Conservation (phyloP, 148 eudicot species). For the Euryodendron excelsum region DNA sequence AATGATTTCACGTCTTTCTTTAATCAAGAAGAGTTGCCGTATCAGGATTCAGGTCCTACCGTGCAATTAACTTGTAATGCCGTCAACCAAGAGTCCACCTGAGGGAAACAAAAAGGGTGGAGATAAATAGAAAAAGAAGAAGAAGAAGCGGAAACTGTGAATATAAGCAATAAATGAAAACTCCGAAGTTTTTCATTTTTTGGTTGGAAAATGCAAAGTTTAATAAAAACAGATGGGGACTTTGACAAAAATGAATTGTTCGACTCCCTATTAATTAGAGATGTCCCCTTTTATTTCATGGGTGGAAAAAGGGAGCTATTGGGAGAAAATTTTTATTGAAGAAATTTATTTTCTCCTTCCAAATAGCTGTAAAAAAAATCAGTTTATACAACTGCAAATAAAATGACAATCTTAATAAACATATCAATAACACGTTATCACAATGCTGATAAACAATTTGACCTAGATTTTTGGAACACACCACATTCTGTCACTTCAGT, state of each 20-base stretch:
- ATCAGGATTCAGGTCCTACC: constrained; percentile 33
- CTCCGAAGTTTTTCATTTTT: too few relatives aligned
- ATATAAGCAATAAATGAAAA: too few relatives aligned
- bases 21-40: constrained; percentile 25
- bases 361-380: not conserved
- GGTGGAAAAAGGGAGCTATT: too few relatives aligned
- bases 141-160: not conserved
- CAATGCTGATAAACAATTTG: not conserved
- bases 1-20: constrained; percentile 7
- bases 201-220: too few relatives aligned
- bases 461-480: too few relatives aligned
- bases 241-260: not conserved
- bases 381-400: not conserved
- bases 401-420: too few relatives aligned
- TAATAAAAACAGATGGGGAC: not conserved
- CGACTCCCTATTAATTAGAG: not conserved
- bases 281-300: not conserved
- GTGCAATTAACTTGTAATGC: constrained; percentile 54
- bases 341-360: not conserved
- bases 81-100: constrained; percentile 78
- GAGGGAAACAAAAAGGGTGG: not conserved
- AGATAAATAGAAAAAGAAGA: too few relatives aligned
- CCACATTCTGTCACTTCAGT: not conserved
- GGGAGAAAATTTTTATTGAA: not conserved
- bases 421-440: not conserved